These are phyloP conservation scores for Pachyrhizus erosus DNA, from an alignment of 306 rosid species.

Conservation along the genomic window DNA sequence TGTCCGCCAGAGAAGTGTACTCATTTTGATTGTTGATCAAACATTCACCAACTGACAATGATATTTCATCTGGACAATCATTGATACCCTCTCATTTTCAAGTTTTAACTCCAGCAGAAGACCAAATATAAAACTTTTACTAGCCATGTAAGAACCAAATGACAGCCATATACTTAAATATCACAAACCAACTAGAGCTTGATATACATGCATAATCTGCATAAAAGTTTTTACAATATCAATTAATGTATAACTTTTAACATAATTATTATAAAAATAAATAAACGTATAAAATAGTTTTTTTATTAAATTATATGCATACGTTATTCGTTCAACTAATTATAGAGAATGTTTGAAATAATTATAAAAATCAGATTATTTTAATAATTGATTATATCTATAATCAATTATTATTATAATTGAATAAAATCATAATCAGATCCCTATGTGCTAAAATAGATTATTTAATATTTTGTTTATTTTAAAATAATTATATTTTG, in stretches of 20 bases:
- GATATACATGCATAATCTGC: not conserved
- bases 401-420: too few relatives aligned
- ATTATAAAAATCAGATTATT: too few relatives aligned
- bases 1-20: slow-evolving; percentile 22
- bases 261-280: too few relatives aligned
- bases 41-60: slow-evolving; percentile 43
- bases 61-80: slow-evolving; percentile 32
- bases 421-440: too few relatives aligned
- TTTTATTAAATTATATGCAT: too few relatives aligned
- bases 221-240: not conserved
- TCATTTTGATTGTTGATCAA: slow-evolving; percentile 41
- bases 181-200: not conserved
- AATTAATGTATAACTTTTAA: not conserved
- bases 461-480: not conserved
- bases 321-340: too few relatives aligned
- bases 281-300: too few relatives aligned
- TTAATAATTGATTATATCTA: too few relatives aligned
- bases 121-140: not conserved
- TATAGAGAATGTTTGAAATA: too few relatives aligned
- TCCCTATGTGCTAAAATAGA: not conserved
- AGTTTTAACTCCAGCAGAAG: not conserved
- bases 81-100: slow-evolving; percentile 4
- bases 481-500: not conserved
- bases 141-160: not conserved
- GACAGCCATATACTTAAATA: not conserved